Base-by-base conservation (phyloP, 2,329 filamentous ascomycete species). In the Trichoderma citrinoviride region DNA sequence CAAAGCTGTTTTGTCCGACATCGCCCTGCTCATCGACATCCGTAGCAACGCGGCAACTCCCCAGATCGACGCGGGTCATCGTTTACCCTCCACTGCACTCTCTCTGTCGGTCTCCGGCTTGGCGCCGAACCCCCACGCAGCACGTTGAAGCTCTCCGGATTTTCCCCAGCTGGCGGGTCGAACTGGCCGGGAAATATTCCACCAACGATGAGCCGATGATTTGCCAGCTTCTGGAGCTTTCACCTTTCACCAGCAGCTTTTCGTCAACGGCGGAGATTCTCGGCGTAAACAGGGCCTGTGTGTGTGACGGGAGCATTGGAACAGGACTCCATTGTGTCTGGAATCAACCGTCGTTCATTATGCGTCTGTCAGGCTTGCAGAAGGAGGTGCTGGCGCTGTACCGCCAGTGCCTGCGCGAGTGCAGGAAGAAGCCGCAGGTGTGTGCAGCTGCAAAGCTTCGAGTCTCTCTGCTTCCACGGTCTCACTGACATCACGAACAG, bases 331-430 rank as follows among this genome's bases (percentile, higher is more conserved):
- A 44, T 49, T 14, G n/a, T n/a, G 14, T 7, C 10, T 7, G 10
- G 10, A 29, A 1, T 2, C 29, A 23, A 37, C 47, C 46, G 29
- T 29, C 17, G 7, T 12, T 7, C 25, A 19, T 29, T 23, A 75
- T 73, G 71, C 70, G 87, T 71, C 81, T 93, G 27, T 96, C 93
- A 7, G 95, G 95, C 41, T 82, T 98, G n/a, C 94, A 98, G 75
- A 89, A 86, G 72, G 92, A 97, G 73, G 94, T 97, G 3, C 77
- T 98, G 58, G 83, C 87, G 40, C 85, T 99, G 15, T 99, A 98
- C 76, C 88, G 94, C 65, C 86, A 87, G 74, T 98, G 94, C 72
- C 81, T 99, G 27, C 87, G 93, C 66, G 91, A 91, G 73, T 88
- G 90, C 66, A 86, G 89, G 66, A 89, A 88, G 73, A 98, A 99